phyloP scores from a whole-genome alignment of 768 basidiomycete species.

The Macrolepiota fuliginosa region DNA sequence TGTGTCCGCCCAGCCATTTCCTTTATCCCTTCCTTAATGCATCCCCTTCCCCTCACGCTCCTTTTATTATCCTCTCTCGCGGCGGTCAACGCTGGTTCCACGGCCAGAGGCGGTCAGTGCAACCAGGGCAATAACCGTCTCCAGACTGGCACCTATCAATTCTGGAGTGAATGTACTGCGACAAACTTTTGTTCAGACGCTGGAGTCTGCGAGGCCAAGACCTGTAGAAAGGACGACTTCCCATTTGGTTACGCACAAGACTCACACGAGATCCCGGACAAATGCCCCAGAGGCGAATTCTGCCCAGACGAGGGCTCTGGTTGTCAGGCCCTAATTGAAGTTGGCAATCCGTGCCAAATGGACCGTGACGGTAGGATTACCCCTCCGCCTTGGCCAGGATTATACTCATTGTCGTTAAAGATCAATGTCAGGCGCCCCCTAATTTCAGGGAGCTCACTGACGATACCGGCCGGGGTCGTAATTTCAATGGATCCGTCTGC shows the following conservation, averaged over 20 bases:
- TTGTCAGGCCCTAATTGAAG: constrained; percentile 58
- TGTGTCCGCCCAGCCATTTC: constrained; percentile 3
- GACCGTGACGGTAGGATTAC: constrained; percentile 75
- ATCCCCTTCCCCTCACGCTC: constrained; percentile 42
- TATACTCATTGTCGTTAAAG: constrained; percentile 33
- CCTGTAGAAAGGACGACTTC: constrained; percentile 75
- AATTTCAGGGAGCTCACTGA: constrained; percentile 66
- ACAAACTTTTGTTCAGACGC: constrained; percentile 57
- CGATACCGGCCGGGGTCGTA: constrained; percentile 59
- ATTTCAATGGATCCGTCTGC: constrained; percentile 83
- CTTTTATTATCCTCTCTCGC: constrained; percentile 45
- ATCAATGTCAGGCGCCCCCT: constrained; percentile 72
- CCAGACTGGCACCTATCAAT: constrained; percentile 74
- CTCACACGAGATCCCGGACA: constrained; percentile 46
- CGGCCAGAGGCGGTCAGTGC: constrained; percentile 45
- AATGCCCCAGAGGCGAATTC: constrained; percentile 63
- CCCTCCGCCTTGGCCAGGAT: not conserved
- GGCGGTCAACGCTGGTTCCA: constrained; percentile 44
- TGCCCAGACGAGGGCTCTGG: constrained; percentile 82
- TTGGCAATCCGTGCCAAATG: constrained; percentile 75
- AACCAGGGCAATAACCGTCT: constrained; percentile 60
- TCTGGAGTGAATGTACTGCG: constrained; percentile 75
- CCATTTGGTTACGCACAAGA: constrained; percentile 63
- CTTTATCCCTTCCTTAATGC: constrained; percentile 21
- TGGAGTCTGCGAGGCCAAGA: constrained; percentile 57